Base-by-base conservation (phyloP, 2,329 filamentous ascomycete species). In the Pseudogymnoascus sp. region DNA sequence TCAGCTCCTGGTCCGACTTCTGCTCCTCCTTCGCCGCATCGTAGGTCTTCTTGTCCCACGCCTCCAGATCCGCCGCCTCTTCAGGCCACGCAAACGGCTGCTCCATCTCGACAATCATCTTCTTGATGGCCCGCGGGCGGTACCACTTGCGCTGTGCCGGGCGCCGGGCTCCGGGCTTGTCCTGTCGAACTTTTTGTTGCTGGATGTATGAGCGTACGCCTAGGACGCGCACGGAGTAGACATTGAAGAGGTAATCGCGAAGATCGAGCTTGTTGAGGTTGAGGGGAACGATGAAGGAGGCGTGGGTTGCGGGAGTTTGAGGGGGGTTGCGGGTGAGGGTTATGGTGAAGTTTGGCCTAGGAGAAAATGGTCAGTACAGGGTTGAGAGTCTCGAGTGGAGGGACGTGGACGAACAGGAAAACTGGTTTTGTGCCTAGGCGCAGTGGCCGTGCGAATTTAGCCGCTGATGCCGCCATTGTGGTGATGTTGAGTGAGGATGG, bases 261-360 rank as follows among this genome's bases (percentile, higher is more conserved):
- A 99, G 79, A 75, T 99, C 95, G 76, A 97, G 88, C 79, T 99
- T 99, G 82, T 91, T 96, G 82, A 97, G 92, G 70, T 85, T 87
- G 70, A 97, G 83, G 10, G 95, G 95, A 33, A 97, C 93, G 72
- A 88, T 83, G 84, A 99, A 99, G 71, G 87, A 88, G 67, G 93
- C 95, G 75, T 90, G 91, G 75, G 87, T 88, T 19, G 93, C 86
- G 7, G 90, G 88, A 62, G 90, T 83, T 68, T 84, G 81, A 31
- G 86, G 84, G 10, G 21, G 31, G 64, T 87, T 88, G 69, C 87
- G 88, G 70, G 96, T 80, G 71, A 97, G 84, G 65, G 88, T 88
- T 72, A 97, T 80, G 67, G 86, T 84, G 78, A 96, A 90, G 73
- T 88, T 86, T 61, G 93, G 93, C 65, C 93, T 96, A 13, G 15